Percentiles rank a stretch among this genome's conserved stretches.
Evolutionary conservation across 768 basidiomycete species (phyloP).

Genomic region (Naganishia vishniacii): DNA sequence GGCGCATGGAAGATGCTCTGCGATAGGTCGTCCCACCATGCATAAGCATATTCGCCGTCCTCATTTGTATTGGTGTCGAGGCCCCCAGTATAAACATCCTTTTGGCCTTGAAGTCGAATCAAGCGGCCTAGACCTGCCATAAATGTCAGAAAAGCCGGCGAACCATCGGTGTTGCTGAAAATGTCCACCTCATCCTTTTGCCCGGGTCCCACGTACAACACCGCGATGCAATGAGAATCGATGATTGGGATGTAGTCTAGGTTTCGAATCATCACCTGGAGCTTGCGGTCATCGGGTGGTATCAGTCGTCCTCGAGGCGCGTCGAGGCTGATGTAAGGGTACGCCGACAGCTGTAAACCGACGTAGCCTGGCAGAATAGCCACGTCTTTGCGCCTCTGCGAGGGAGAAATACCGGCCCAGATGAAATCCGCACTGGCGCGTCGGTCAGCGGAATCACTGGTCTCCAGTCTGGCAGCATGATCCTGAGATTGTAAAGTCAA

Average conservation of each 20-base stretch:
- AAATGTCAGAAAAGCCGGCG: slow-evolving; percentile 89
- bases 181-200: slow-evolving; percentile 81
- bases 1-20: slow-evolving; percentile 93
- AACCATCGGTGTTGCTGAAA: slow-evolving; percentile 81
- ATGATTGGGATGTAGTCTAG: slow-evolving; percentile 87
- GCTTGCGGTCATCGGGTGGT: slow-evolving; percentile 49
- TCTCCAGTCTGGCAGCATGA: not conserved
- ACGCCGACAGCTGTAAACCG: slow-evolving; percentile 76
- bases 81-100: slow-evolving; percentile 87
- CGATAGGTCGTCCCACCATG: slow-evolving; percentile 98
- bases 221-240: slow-evolving; percentile 92
- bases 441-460: not conserved
- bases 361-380: slow-evolving; percentile 77
- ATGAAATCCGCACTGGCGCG: slow-evolving; percentile 54
- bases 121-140: slow-evolving; percentile 81
- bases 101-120: slow-evolving; percentile 79
- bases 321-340: slow-evolving; percentile 54
- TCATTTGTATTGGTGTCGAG: slow-evolving; percentile 68
- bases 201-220: slow-evolving; percentile 90
- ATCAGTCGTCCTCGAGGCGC: slow-evolving; percentile 52
- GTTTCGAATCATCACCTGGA: slow-evolving; percentile 54
- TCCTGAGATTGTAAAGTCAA: not conserved
- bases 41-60: slow-evolving; percentile 94
- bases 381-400: slow-evolving; percentile 81
- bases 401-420: slow-evolving; percentile 79